Conservation (phyloP, 192 early-diverging fungal species). For the Coemansia sp. region DNA sequence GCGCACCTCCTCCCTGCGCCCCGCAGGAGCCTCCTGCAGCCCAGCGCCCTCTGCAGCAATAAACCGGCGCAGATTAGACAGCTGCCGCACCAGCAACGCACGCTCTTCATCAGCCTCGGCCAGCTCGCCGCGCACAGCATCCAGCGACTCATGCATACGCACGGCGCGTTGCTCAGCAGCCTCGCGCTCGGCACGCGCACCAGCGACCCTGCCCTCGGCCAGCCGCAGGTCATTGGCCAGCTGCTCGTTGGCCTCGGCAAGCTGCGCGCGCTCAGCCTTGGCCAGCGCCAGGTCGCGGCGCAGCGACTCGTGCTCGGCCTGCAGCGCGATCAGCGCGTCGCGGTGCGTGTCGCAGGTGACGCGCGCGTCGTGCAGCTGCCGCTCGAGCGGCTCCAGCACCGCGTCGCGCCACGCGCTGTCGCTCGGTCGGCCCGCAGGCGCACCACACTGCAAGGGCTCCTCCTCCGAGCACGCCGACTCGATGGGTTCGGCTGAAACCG, state of each 20-base stretch:
- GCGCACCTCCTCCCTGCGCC: constrained; percentile 8
- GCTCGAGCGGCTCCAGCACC: constrained; percentile 46
- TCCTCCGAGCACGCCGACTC: background rate
- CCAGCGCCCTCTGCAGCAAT: constrained; percentile 12
- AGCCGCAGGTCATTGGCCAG: constrained; percentile 29
- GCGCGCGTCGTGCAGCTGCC: constrained; percentile 41
- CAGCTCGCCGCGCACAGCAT: constrained; percentile 24
- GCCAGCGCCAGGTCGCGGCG: constrained; percentile 32
- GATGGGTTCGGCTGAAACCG: constrained; percentile 2
- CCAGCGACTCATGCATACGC: constrained; percentile 23
- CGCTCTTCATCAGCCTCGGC: constrained; percentile 39
- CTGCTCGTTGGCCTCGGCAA: constrained; percentile 44
- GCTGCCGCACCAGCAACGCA: constrained; percentile 25
- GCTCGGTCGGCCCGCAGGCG: background rate
- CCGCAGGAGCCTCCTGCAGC: background rate
- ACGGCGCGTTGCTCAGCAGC: constrained; percentile 1
- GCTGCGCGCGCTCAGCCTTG: constrained; percentile 23
- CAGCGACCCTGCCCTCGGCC: constrained; percentile 4
- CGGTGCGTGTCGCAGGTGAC: constrained; percentile 42
- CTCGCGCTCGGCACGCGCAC: background rate
- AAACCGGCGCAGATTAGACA: constrained; percentile 32
- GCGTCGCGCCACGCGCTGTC: constrained; percentile 41
- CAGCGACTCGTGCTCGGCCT: constrained; percentile 32
- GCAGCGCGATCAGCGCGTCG: constrained; percentile 38
- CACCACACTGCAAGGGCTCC: background rate